phyloP scores from a whole-genome alignment of 805 yeast species.

The Zygoascus bituminiphila region DNA sequence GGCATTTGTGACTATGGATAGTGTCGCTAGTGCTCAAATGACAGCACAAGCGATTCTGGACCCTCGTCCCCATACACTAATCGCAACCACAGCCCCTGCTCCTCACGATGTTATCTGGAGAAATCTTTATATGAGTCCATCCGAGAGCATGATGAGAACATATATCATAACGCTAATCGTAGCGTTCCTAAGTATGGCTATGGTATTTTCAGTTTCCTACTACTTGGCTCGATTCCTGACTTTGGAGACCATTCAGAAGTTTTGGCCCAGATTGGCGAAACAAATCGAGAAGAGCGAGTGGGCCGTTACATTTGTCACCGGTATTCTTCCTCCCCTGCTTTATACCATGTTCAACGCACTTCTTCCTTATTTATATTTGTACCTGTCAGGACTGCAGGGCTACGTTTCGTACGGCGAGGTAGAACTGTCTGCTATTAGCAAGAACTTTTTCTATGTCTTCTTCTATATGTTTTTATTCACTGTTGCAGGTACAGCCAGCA shows the following conservation, averaged over 20 bases:
- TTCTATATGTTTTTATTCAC: conserved; percentile 91
- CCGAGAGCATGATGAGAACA: conserved; percentile 57
- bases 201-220: conserved; percentile 51
- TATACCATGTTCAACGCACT: conserved; percentile 76
- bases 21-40: conserved; percentile 94
- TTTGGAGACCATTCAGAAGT: conserved; percentile 62
- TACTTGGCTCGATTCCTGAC: conserved; percentile 69
- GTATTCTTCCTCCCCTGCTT: conserved; percentile 82
- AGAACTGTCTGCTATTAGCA: conserved; percentile 80
- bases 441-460: conserved; percentile 90
- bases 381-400: conserved; percentile 78
- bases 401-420: conserved; percentile 88
- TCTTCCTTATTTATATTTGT: conserved; percentile 80
- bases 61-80: conserved; percentile 76
- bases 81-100: conserved; percentile 85
- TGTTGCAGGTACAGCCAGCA: conserved; percentile 83
- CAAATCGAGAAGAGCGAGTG: conserved; percentile 54
- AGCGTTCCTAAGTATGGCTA: conserved; percentile 58
- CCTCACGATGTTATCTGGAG: conserved; percentile 95
- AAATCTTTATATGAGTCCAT: conserved; percentile 71
- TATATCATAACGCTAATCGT: conserved; percentile 59
- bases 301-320: conserved; percentile 77
- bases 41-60: conserved; percentile 92
- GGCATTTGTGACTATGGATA: conserved; percentile 90
- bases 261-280: conserved; percentile 77